These are phyloP conservation scores for Aspergillus thermomutatus DNA, from an alignment of 2,329 filamentous ascomycete species.

Conservation along the genomic window DNA sequence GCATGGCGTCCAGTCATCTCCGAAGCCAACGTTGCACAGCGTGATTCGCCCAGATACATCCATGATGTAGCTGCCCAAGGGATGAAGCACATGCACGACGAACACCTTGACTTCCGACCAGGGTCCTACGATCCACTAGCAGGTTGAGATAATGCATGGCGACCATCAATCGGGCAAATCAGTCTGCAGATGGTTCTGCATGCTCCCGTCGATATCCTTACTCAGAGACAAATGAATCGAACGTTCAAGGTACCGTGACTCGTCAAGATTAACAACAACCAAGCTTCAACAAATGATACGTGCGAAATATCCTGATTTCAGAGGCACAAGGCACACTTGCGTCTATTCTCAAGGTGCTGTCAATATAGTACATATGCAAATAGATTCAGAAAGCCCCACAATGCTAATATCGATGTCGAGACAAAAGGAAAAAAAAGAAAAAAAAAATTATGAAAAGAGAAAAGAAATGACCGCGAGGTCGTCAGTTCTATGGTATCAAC, in stretches of 20 bases:
- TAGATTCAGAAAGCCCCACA: slow-evolving; percentile 18
- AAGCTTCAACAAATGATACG: slow-evolving; percentile 5
- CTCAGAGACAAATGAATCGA: slow-evolving; percentile 13
- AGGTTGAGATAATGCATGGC: slow-evolving; percentile 16
- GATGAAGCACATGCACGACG: slow-evolving; percentile 13
- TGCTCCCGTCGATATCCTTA: slow-evolving; percentile 7
- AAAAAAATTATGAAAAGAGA: slow-evolving; percentile 17
- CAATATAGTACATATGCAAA: slow-evolving; percentile 12
- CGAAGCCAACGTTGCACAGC: slow-evolving; percentile 19
- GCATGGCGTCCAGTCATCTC: slow-evolving; percentile 11
- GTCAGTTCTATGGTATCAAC: slow-evolving; percentile 41
- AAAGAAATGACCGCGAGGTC: slow-evolving; percentile 36
- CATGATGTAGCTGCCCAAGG: slow-evolving; percentile 21
- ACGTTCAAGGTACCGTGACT: slow-evolving; percentile 6
- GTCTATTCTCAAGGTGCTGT: slow-evolving; percentile 13
- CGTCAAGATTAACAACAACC: slow-evolving; percentile 5
- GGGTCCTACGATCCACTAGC: slow-evolving; percentile 8
- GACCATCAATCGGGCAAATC: slow-evolving; percentile 14
- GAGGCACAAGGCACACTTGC: slow-evolving; percentile 10
- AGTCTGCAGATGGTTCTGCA: slow-evolving; percentile 9
- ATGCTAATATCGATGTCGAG: slow-evolving; percentile 13
- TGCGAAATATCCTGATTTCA: slow-evolving; percentile 1
- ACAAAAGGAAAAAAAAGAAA: slow-evolving; percentile 9
- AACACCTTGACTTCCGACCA: slow-evolving; percentile 17
- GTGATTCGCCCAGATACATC: slow-evolving; percentile 18